Percentiles rank a stretch among this genome's conserved stretches.
Conservation (phyloP, 2,329 filamentous ascomycete species). For the Neospermospora avenae region DNA sequence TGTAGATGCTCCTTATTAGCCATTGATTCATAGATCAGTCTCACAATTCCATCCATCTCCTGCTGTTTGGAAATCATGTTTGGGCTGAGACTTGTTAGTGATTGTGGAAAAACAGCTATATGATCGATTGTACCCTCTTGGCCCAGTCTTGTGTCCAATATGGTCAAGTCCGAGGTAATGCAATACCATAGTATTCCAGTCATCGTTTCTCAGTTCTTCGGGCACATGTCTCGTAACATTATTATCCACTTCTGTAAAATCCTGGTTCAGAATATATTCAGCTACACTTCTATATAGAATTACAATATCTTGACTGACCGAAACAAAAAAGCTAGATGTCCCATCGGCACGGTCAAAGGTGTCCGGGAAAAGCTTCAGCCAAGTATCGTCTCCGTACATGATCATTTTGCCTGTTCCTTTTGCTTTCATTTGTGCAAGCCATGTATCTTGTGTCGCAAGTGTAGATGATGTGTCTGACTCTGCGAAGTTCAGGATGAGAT, state of each 20-base stretch:
- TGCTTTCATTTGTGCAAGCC: constrained; percentile 88
- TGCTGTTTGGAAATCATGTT: constrained; percentile 91
- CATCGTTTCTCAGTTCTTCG: constrained; percentile 67
- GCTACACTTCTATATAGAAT: constrained; percentile 27
- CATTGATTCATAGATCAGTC: constrained; percentile 72
- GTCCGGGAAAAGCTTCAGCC: constrained; percentile 91
- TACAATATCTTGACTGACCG: constrained; percentile 56
- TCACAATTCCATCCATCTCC: constrained; percentile 88
- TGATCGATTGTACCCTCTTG: constrained; percentile 59
- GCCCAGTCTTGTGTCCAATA: constrained; percentile 94
- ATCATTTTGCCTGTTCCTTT: constrained; percentile 70
- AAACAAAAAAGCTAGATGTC: constrained; percentile 97
- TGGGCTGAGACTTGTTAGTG: constrained; percentile 49
- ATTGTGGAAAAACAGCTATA: background rate
- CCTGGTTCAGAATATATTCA: constrained; percentile 49
- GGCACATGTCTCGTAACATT: constrained; percentile 93
- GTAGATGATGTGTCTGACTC: constrained; percentile 91
- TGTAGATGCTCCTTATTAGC: constrained; percentile 65
- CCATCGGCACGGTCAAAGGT: constrained; percentile 87
- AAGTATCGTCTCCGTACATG: constrained; percentile 98
- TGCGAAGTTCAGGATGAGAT: constrained; percentile 94
- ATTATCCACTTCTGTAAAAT: constrained; percentile 96
- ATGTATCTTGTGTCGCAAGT: constrained; percentile 85
- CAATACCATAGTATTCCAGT: constrained; percentile 92
- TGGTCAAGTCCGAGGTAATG: constrained; percentile 96